Conservation (phyloP, 129 eudicot genomes). For the Pseudognaphalium luteoalbum region DNA sequence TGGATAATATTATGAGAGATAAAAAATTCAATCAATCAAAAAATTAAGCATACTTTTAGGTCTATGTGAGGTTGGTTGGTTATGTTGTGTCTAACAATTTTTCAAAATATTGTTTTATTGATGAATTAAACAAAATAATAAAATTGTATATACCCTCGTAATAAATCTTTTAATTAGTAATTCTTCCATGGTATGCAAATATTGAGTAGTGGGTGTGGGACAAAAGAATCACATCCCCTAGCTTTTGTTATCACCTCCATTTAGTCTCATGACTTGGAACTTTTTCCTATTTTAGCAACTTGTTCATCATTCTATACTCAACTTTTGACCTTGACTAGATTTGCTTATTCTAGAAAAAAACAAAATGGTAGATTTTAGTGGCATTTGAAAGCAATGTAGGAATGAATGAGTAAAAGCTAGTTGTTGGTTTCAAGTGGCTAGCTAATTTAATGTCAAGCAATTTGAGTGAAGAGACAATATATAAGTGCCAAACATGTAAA, state of each 20-base stretch:
- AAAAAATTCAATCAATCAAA: too few relatives aligned
- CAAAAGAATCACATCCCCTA: slow-evolving; percentile 11
- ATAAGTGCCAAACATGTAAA: not conserved
- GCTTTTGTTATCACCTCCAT: not conserved
- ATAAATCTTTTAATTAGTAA: too few relatives aligned
- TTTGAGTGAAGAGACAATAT: not conserved
- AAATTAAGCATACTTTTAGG: too few relatives aligned
- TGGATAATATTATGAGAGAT: too few relatives aligned
- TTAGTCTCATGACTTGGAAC: not conserved
- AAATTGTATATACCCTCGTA: not conserved
- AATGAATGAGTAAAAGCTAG: not conserved
- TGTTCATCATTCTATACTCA: not conserved
- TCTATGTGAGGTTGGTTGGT: too few relatives aligned
- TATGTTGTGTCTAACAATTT: not conserved
- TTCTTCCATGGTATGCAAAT: slow-evolving; percentile 3
- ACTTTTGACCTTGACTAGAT: slow-evolving; percentile 18
- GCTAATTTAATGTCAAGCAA: not conserved
- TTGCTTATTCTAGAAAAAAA: not conserved
- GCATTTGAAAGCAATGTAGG: not conserved
- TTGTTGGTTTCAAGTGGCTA: not conserved
- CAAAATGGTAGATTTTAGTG: not conserved
- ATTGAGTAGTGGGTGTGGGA: not conserved
- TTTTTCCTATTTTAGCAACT: slow-evolving; percentile 12
- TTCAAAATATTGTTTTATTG: too few relatives aligned
- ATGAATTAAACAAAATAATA: too few relatives aligned